A percentile compares a stretch with the other conserved stretches of the same genome.
These are phyloP conservation scores for Beauveria asiatica DNA, from an alignment of 2,329 filamentous ascomycete species.

Conservation along the genomic window DNA sequence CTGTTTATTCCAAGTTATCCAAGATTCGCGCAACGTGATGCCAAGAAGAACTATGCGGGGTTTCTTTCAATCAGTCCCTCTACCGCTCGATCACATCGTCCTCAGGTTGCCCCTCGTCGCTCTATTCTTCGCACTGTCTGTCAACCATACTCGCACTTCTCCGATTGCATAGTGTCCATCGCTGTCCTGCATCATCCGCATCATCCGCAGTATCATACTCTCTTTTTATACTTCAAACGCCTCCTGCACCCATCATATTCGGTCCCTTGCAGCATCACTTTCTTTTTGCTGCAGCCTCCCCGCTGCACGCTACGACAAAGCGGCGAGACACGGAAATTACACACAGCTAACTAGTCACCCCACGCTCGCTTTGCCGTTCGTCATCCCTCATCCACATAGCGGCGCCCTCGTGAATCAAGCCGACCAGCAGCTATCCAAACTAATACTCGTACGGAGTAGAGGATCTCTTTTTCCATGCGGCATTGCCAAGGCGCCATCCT, in stretches of 20 bases:
- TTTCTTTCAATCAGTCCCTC: too few relatives aligned
- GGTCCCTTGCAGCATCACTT: background rate
- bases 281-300: background rate
- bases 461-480: background rate
- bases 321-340: slow-evolving; percentile 5
- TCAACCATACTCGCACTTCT: background rate
- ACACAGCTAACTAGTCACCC: background rate
- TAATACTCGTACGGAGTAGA: background rate
- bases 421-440: background rate
- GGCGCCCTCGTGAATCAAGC: background rate
- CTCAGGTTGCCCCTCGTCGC: background rate
- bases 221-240: background rate
- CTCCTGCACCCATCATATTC: background rate
- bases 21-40: too few relatives aligned
- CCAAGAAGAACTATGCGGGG: too few relatives aligned
- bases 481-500: background rate
- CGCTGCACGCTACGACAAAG: background rate
- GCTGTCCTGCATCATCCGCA: background rate
- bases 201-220: background rate
- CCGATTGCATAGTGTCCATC: background rate
- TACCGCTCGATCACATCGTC: background rate
- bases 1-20: too few relatives aligned
- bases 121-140: background rate
- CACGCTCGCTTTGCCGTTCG: background rate
- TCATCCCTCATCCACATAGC: background rate